Evolutionary conservation across 2,329 filamentous ascomycete genomes (phyloP).

Genomic region (Colletotrichum sp.): DNA sequence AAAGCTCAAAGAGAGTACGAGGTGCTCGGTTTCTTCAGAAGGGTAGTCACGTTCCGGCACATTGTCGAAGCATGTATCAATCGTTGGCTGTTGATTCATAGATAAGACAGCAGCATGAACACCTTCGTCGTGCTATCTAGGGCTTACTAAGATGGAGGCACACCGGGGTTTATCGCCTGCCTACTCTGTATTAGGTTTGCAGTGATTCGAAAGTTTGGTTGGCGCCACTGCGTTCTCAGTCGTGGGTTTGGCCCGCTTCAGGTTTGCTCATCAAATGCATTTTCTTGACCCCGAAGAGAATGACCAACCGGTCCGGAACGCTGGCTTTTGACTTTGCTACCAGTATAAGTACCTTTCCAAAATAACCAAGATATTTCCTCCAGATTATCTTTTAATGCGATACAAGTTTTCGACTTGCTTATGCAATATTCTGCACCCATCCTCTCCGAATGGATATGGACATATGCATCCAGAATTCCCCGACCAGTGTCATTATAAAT

Average conservation of each 20-base stretch:
- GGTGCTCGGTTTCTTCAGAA: not conserved
- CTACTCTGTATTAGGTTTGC: not conserved
- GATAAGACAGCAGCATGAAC: not conserved
- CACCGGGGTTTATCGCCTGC: fast-evolving
- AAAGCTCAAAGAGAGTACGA: not conserved
- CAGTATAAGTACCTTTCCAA: not conserved
- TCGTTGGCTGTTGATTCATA: not conserved
- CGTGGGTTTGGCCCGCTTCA: not conserved
- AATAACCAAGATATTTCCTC: not conserved
- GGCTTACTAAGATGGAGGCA: not conserved
- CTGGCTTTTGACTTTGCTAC: not conserved
- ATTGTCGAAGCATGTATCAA: not conserved
- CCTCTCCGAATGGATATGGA: not conserved
- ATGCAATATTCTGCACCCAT: not conserved
- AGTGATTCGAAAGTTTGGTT: not conserved
- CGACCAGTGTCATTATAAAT: not conserved
- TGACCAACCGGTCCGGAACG: not conserved
- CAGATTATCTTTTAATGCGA: fast-evolving
- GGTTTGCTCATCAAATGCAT: not conserved
- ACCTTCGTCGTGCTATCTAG: not conserved
- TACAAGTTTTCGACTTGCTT: not conserved
- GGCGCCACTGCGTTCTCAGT: not conserved
- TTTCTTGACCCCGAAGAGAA: not conserved
- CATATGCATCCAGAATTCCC: not conserved
- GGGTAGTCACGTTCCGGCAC: not conserved